Evolutionary conservation across 2,329 filamentous ascomycete species (phyloP), one percentile per base, ranked within the genome.

Genomic region (Blastomyces gilchristii): DNA sequence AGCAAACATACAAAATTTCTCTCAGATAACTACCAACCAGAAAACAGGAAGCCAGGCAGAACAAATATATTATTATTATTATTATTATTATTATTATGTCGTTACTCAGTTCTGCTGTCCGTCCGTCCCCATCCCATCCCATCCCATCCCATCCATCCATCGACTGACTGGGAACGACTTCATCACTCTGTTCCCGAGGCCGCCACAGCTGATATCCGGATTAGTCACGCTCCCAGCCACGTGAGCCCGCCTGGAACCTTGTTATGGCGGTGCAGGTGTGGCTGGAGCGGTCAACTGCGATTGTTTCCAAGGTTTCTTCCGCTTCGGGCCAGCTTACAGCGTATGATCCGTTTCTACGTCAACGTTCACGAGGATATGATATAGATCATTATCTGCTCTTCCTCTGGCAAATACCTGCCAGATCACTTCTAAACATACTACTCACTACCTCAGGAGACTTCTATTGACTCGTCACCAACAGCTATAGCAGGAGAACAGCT

Each of bases 151-250:
- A 22, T 22, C n/a, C n/a, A 22, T 22, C n/a, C n/a, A 22, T 22
- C n/a, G n/a, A n/a, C n/a, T n/a, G n/a, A n/a, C n/a, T 22, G n/a
- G n/a, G n/a, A 22, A 22, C n/a, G n/a, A 22, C n/a, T 22, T 22
- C n/a, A 22, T 22, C n/a, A 22, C n/a, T 22, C 1, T 22, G 6
- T n/a, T 47, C 43, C 43, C 43, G 43, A 47, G 43, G 43, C 11
- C 53, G 53, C 31, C 49, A 39, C 53, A 11, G n/a, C 6, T 22
- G 31, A 41, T 39, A 22, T 4, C n/a, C 12, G 2, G 39, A 49
- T 47, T 45, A 59, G 57, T 59, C 57, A 59, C 22, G 34, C 28
- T 16, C 57, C 57, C 22, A 11, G 57, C 39, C 39, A 58, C 56
- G 39, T 58, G 56, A 58, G 41, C 57, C 31, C 18, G 4, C 5